Percentiles rank a stretch among this genome's conserved stretches.
Conservation (phyloP, 768 basidiomycete genomes). For the Mycena chlorophos region DNA sequence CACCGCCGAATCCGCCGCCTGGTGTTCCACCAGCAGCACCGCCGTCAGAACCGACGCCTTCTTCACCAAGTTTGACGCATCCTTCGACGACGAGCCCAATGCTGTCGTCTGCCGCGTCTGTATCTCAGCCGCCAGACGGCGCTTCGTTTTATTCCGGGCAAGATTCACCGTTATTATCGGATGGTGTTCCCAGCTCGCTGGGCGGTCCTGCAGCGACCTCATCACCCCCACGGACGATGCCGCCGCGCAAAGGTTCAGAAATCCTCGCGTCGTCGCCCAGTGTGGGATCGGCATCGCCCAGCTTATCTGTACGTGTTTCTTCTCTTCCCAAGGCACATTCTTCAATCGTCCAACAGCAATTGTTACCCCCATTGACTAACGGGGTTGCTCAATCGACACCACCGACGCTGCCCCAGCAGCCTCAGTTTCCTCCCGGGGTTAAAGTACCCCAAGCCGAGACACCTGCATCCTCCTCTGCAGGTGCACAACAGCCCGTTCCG, state of each 20-base stretch:
- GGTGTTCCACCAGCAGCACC: constrained; percentile 40
- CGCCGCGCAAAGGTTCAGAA: constrained; percentile 57
- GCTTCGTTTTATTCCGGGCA: constrained; percentile 73
- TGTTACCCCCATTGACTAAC: constrained; percentile 32
- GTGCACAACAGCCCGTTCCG: constrained; percentile 39
- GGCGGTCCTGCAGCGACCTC: constrained; percentile 54
- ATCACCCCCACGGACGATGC: constrained; percentile 53
- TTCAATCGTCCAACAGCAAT: constrained; percentile 34
- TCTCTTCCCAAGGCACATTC: constrained; percentile 4
- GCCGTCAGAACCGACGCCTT: constrained; percentile 43
- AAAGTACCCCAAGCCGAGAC: constrained; percentile 52
- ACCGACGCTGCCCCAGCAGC: constrained; percentile 45
- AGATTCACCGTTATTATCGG: constrained; percentile 73
- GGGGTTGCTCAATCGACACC: constrained; percentile 34
- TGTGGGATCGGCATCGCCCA: constrained; percentile 43
- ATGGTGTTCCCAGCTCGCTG: constrained; percentile 49
- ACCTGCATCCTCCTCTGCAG: constrained; percentile 21
- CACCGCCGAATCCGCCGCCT: constrained; percentile 32
- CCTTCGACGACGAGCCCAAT: constrained; percentile 81
- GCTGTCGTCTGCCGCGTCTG: constrained; percentile 72
- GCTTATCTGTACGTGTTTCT: constrained; percentile 39
- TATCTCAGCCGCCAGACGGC: constrained; percentile 62
- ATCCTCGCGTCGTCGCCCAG: constrained; percentile 46
- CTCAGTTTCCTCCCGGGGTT: constrained; percentile 71
- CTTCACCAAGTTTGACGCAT: constrained; percentile 85